A percentile compares a stretch with the other conserved stretches of the same genome.
phyloP scores from a whole-genome alignment of 306 rosid species.

The Boehmeria nivea region DNA sequence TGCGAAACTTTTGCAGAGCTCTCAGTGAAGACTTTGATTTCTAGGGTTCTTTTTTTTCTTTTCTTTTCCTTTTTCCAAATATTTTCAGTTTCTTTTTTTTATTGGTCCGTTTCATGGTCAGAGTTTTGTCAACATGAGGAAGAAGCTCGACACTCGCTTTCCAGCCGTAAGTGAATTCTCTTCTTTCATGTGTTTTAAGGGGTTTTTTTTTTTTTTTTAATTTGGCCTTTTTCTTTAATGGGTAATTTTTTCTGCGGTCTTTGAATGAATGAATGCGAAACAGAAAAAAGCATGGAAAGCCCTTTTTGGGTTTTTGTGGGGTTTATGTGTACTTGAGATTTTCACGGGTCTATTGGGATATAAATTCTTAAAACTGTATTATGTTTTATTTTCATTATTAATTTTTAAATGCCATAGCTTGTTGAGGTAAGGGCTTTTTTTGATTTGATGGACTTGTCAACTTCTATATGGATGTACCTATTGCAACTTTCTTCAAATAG shows the following conservation, averaged over 20 bases:
- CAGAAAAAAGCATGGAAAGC: background rate
- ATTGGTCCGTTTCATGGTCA: constrained; percentile 1
- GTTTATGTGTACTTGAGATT: background rate
- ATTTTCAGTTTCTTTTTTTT: background rate
- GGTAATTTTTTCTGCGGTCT: background rate
- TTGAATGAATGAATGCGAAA: background rate
- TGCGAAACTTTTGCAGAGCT: background rate
- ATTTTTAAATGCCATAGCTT: no score
- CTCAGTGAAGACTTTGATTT: background rate
- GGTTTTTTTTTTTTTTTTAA: background rate
- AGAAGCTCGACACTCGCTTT: constrained; percentile 71
- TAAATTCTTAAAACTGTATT: no score
- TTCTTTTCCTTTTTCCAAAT: background rate
- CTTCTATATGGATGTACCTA: no score
- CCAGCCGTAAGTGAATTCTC: constrained; percentile 48
- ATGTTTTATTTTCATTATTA: no score
- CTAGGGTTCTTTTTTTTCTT: constrained; percentile 1
- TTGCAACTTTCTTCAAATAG: background rate
- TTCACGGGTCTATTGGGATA: no score
- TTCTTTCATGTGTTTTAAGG: background rate
- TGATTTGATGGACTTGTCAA: no score
- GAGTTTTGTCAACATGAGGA: constrained; percentile 41
- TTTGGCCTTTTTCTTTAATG: background rate
- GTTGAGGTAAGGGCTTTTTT: no score
- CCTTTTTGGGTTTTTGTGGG: background rate